Conservation (phyloP, 1,284 basidiomycete genomes). For the Somion occarium region DNA sequence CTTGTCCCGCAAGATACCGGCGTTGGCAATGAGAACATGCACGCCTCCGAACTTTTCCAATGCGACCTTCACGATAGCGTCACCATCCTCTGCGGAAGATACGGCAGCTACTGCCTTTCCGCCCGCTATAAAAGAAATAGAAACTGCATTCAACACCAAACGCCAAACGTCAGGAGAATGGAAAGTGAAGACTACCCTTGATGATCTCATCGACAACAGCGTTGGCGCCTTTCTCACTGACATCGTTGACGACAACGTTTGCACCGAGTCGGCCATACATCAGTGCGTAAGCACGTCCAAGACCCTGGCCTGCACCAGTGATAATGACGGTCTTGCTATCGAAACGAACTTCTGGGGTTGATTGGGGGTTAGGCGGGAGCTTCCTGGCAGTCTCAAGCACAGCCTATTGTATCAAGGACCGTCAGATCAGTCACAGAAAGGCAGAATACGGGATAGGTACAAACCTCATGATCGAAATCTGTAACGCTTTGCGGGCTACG, state of each 20-base stretch:
- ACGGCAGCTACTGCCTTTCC: constrained; percentile 86
- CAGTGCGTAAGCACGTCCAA: constrained; percentile 88
- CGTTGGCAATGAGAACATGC: constrained; percentile 91
- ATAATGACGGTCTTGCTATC: constrained; percentile 91
- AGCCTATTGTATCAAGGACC: constrained; percentile 32
- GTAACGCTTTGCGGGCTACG: constrained; percentile 61
- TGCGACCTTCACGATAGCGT: constrained; percentile 85
- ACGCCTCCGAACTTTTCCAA: constrained; percentile 86
- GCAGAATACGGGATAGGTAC: too few species aligned
- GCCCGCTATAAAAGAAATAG: constrained; percentile 52
- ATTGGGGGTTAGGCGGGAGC: constrained; percentile 71
- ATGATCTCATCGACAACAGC: constrained; percentile 86
- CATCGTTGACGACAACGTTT: constrained; percentile 96
- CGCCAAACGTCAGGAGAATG: not conserved
- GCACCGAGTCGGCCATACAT: constrained; percentile 92
- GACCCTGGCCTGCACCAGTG: constrained; percentile 91
- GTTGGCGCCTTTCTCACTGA: constrained; percentile 81
- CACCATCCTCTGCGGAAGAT: constrained; percentile 90
- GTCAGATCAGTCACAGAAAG: constrained; percentile 7
- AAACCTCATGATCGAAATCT: constrained; percentile 67
- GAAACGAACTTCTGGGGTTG: constrained; percentile 71
- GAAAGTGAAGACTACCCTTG: constrained; percentile 43
- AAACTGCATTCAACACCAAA: constrained; percentile 9
- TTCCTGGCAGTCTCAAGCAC: constrained; percentile 68
- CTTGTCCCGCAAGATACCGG: constrained; percentile 91